These are phyloP conservation scores for Trifolium dubium DNA, from an alignment of 306 rosid species.

Conservation along the genomic window DNA sequence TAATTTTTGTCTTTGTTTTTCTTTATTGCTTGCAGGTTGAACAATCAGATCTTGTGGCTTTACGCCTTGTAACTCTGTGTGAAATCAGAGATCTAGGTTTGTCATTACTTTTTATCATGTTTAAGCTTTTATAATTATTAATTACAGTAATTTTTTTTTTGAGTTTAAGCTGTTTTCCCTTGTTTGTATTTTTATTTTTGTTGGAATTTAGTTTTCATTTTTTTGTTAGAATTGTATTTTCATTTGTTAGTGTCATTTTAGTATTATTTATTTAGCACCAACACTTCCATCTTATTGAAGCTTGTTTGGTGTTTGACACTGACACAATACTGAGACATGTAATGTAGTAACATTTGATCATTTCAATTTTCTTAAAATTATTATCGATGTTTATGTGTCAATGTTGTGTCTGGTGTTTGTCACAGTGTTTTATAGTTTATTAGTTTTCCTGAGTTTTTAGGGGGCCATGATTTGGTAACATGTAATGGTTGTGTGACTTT, in stretches of 20 bases:
- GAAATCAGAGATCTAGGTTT: slow-evolving; percentile 54
- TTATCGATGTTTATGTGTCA: not conserved
- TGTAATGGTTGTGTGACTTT: slow-evolving; percentile 60
- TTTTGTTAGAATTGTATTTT: not conserved
- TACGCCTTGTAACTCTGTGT: slow-evolving; percentile 23
- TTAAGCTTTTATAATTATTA: not conserved
- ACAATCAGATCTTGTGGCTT: slow-evolving; percentile 68
- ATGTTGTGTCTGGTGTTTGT: not conserved
- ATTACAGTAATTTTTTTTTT: not conserved
- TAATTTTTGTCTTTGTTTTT: not conserved
- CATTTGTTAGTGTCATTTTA: not conserved
- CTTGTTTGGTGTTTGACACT: not conserved
- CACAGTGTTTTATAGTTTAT: not conserved
- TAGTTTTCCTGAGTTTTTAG: slow-evolving; percentile 50
- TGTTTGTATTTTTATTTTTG: not conserved
- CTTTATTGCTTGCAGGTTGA: slow-evolving; percentile 41
- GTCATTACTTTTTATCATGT: slow-evolving; percentile 30
- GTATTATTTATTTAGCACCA: not conserved
- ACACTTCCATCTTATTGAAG: not conserved
- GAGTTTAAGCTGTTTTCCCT: slow-evolving; percentile 37
- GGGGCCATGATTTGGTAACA: slow-evolving; percentile 38
- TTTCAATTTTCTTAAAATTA: slow-evolving; percentile 22
- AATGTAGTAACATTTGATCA: not conserved
- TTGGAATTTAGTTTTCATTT: not conserved
- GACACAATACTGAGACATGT: not conserved